Evolutionary conservation across 2,329 filamentous ascomycete genomes (phyloP), one percentile per base, ranked within the genome.

Genomic region (Pezicula rhizophila): DNA sequence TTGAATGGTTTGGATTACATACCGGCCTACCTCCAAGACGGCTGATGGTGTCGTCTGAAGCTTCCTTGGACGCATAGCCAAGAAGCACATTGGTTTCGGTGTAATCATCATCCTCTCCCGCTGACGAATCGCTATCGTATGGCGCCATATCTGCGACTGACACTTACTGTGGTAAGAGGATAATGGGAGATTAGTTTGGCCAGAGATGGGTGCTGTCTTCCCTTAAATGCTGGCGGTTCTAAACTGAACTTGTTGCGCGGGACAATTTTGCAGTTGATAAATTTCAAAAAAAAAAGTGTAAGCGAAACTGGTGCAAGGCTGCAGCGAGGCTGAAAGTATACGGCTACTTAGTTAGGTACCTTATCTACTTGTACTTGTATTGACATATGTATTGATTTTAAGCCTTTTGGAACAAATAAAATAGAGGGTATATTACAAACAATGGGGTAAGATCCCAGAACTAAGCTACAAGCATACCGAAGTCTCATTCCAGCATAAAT

Each of bases 21-120:
- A 96, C 92, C 46, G 93, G 89, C 60, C 75, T 77, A 47, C 93
- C 93, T 57, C 93, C 93, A 10, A 99, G 74, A 57, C 92, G 88
- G 67, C 89, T 96, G 62, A 95, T 85, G 11, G 80, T 78, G 66
- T 99, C 92, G 54, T 89, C 48, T 84, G 85, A 12, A 37, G 63
- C 46, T 48, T 95, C 88, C 64, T 84, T 82, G 1, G 87, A 87
- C 3, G 89, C 87, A 66, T 95, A 99, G 4, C 93, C 93, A 11
- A 99, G 78, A 2, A 96, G 79, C 2, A 96, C 90, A 57, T 87
- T 89, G 6, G 93, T 97, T 66, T 89, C 85, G 15, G 83, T 85
- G 53, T 82, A 89, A 42, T 82, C 77, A 5, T 80, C 78, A 12
- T 82, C 77, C 49, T 82, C 84, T 39, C 80, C 87, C 34, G 74